phyloP scores from a whole-genome alignment of 352 stramenopile species.

The Phytophthora podocarpi region DNA sequence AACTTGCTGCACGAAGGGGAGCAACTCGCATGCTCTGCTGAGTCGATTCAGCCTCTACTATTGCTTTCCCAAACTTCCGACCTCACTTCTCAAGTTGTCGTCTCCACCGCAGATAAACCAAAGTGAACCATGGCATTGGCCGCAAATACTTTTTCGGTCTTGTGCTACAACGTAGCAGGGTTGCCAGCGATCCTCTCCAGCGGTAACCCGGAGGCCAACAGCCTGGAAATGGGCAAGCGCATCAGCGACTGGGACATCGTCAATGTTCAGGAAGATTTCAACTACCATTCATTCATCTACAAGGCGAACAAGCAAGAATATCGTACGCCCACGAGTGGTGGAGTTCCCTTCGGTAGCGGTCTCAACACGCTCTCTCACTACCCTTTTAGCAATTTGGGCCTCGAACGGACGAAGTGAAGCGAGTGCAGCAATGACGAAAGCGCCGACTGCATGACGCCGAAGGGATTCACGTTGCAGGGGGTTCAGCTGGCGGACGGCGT shows the following conservation, averaged over 20 bases:
- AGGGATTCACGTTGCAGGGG: conserved; percentile 53
- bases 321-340: conserved; percentile 49
- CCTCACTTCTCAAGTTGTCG: conserved; percentile 21
- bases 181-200: conserved; percentile 52
- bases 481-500: conserved; percentile 49
- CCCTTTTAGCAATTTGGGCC: conserved; percentile 39
- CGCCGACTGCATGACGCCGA: conserved; percentile 57
- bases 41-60: not conserved
- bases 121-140: conserved; percentile 27
- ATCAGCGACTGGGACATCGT: conserved; percentile 46
- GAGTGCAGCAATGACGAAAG: conserved; percentile 51
- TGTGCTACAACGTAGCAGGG: conserved; percentile 54
- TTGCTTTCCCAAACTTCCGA: too few species aligned
- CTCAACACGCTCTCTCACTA: conserved; percentile 58
- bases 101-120: conserved; percentile 16
- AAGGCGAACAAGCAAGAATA: conserved; percentile 45
- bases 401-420: conserved; percentile 47
- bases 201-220: conserved; percentile 46
- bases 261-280: conserved; percentile 52
- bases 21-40: not conserved
- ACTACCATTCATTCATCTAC: conserved; percentile 49
- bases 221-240: conserved; percentile 50
- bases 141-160: conserved; percentile 42
- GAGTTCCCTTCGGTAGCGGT: conserved; percentile 47
- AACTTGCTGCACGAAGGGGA: too few species aligned